A percentile compares a stretch with the other conserved stretches of the same genome.
Evolutionary conservation across 2,329 filamentous ascomycete genomes (phyloP).

Genomic region (Aureobasidium sp.): DNA sequence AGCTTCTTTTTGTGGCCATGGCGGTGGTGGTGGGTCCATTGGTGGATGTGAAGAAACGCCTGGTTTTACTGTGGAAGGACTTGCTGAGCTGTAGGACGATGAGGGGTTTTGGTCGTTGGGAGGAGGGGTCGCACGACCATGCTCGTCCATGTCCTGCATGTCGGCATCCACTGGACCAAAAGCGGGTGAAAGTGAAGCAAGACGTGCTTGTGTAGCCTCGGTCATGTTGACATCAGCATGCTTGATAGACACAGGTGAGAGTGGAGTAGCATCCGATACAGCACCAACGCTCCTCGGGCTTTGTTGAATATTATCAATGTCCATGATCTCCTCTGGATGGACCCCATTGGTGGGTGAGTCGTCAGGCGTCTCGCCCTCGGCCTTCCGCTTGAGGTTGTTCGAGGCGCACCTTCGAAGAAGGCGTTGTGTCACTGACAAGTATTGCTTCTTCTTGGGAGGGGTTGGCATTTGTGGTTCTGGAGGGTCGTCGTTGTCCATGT

Average conservation of each 20-base stretch:
- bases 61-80: not conserved
- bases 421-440: conserved; percentile 24
- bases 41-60: conserved; percentile 22
- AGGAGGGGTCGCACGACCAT: not conserved
- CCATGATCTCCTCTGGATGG: conserved; percentile 16
- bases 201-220: not conserved
- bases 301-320: conserved; percentile 16
- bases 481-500: conserved; percentile 27
- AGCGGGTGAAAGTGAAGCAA: not conserved
- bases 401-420: conserved; percentile 27
- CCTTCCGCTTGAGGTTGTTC: conserved; percentile 22
- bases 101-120: not conserved
- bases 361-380: not conserved
- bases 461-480: conserved; percentile 16
- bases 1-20: conserved; percentile 3
- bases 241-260: not conserved
- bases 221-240: conserved; percentile 15
- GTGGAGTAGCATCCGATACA: not conserved
- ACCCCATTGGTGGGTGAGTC: not conserved
- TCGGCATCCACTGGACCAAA: conserved; percentile 25
- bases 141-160: conserved; percentile 36
- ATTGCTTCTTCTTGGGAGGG: conserved; percentile 20
- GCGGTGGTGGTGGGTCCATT: conserved; percentile 28
- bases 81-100: conserved; percentile 4
- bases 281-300: conserved; percentile 1